Evolutionary conservation across 148 eudicot species (phyloP), one percentile per base, ranked within the genome.

Genomic region (Spergularia marina): DNA sequence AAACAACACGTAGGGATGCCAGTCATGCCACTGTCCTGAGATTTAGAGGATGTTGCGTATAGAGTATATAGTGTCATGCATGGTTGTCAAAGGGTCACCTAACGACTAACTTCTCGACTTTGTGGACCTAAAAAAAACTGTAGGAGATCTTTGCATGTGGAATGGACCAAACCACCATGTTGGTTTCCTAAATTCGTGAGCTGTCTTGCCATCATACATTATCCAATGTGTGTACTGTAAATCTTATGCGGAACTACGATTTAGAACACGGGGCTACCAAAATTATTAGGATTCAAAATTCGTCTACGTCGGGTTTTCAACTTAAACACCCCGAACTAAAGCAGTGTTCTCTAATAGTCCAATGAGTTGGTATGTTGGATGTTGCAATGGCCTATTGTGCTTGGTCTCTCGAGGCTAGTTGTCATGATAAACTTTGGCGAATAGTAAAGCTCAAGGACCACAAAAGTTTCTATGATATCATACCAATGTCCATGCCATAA

Each of bases 51-150:
- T 21, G 3, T 59, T 10, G 23, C 4, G 23, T 58, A 58, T 58
- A 17, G 11, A 23, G 10, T 40, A 9, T 40, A 9, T 9, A 47
- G 71, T 68, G 36, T 47, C 10, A 49, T 44, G 71, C 39, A 21
- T 68, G 71, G 71, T 68, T 68, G 71, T 68, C 57, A 68, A 49
- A 36, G 57, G 71, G 36, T 30, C 36, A 21, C 72, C 57, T 51
- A 68, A 67, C n/a, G 34, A 23, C 63, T 59, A 59, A 59, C 34
- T 58, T 18, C 23, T 58, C 7, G 62, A 18, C n/a, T 20, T 9
- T 20, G 64, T 60, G 67, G 67, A 63, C 67, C 67, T n/a, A 30
- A 11, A 30, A 12, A 13, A 44, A 44, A 0, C 10, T 44, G 4
- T 64, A 16, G 41, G 36, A n/a, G n/a, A 65, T 30, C 36, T 65